These are phyloP conservation scores for Aspergillus novofumigatus DNA, from an alignment of 2,329 filamentous ascomycete genomes.

Conservation along the genomic window DNA sequence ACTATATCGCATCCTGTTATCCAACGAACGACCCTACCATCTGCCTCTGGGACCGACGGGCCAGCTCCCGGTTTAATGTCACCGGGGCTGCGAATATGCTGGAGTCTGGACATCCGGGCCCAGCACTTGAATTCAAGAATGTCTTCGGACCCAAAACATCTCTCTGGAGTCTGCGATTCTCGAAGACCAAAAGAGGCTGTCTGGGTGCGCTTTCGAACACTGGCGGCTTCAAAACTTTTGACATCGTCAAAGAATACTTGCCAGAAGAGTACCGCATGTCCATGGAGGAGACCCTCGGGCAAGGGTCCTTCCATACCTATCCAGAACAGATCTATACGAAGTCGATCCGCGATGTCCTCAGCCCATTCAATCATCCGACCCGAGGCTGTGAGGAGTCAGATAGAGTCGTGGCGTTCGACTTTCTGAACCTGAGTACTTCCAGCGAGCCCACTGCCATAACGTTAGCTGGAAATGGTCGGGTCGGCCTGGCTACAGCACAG, in stretches of 20 bases:
- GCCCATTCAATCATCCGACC: conserved; percentile 44
- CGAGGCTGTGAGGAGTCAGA: conserved; percentile 43
- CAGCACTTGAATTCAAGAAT: conserved; percentile 56
- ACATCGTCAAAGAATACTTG: conserved; percentile 50
- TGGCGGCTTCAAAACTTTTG: conserved; percentile 56
- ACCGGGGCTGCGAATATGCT: conserved; percentile 27
- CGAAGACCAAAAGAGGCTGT: conserved; percentile 53
- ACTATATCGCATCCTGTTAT: conserved; percentile 59
- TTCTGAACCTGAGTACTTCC: conserved; percentile 47
- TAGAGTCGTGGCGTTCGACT: conserved; percentile 58
- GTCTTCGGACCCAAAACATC: conserved; percentile 49
- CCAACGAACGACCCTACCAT: conserved; percentile 55
- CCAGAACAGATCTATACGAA: conserved; percentile 45
- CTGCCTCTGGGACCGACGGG: conserved; percentile 60
- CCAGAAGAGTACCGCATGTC: conserved; percentile 36
- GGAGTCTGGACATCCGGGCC: conserved; percentile 38
- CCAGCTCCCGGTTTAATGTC: conserved; percentile 36
- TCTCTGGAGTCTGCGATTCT: conserved; percentile 62
- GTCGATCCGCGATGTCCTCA: conserved; percentile 41
- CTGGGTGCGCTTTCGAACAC: conserved; percentile 57
- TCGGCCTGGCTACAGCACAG: conserved; percentile 49
- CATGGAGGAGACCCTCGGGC: conserved; percentile 38
- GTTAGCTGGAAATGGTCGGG: conserved; percentile 48
- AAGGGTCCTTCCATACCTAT: conserved; percentile 37
- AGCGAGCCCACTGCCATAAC: conserved; percentile 51